A percentile compares a stretch with the other conserved stretches of the same genome.
Conservation (phyloP, 169 alveolate species). For the Plasmodium fragile region DNA sequence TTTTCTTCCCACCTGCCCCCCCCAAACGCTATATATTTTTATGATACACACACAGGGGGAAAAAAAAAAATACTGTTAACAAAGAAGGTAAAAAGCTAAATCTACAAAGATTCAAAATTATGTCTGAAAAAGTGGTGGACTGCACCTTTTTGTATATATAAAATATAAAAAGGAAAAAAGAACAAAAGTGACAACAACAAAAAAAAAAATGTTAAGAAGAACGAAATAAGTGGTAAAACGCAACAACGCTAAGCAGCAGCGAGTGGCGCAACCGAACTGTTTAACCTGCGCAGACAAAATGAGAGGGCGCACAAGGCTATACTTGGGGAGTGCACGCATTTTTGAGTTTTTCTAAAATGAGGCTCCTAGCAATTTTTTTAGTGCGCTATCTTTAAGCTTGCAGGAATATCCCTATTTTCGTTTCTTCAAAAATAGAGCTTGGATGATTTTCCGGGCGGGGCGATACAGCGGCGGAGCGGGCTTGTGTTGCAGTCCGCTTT, state of each 20-base stretch:
- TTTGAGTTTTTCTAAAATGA: conserved; percentile 21
- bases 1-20: neutral
- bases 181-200: neutral
- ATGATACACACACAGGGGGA: conserved; percentile 6
- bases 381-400: conserved; percentile 31
- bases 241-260: neutral
- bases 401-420: conserved; percentile 31
- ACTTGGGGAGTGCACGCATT: conserved; percentile 10
- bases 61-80: neutral
- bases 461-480: neutral
- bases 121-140: neutral
- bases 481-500: neutral
- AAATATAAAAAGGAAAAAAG: neutral
- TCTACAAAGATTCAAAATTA: conserved; percentile 16
- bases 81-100: conserved; percentile 23
- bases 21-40: conserved; percentile 6
- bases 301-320: neutral
- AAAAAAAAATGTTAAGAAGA: neutral
- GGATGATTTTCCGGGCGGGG: conserved; percentile 28
- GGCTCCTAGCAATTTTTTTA: neutral
- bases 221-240: neutral
- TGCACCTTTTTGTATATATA: neutral
- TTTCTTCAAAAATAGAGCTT: conserved; percentile 42
- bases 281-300: neutral
- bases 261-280: neutral